These are phyloP conservation scores for Mycosarcoma mackinlayi DNA, from an alignment of 1,284 basidiomycete species.

Conservation along the genomic window DNA sequence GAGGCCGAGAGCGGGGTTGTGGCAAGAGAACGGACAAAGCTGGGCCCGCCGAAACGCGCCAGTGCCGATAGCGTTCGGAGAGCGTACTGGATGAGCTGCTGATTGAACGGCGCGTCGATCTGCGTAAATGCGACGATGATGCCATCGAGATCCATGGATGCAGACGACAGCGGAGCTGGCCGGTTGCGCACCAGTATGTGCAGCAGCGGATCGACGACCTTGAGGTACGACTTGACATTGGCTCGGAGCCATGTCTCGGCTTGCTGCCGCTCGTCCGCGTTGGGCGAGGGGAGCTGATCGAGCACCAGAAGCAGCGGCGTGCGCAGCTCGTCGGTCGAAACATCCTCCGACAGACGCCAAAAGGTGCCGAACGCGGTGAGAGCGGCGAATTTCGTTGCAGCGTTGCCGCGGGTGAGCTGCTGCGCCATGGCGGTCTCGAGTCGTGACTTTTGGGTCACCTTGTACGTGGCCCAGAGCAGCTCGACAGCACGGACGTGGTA, in stretches of 20 bases:
- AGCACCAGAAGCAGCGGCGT: conserved; percentile 86
- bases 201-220: conserved; percentile 55
- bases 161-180: background rate
- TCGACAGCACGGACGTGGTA: conserved; percentile 86
- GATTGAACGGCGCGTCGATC: conserved; percentile 82
- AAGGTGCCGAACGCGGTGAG: conserved; percentile 90
- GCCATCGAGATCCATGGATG: conserved; percentile 7
- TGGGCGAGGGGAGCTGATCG: conserved; percentile 74
- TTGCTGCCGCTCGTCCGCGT: conserved; percentile 42
- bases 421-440: conserved; percentile 45
- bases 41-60: conserved; percentile 86
- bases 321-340: conserved; percentile 31
- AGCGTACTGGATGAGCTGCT: conserved; percentile 75
- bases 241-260: conserved; percentile 58
- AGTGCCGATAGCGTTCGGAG: conserved; percentile 82
- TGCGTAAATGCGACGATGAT: conserved; percentile 44
- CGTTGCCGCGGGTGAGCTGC: conserved; percentile 23
- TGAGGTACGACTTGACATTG: conserved; percentile 53
- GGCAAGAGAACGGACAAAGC: conserved; percentile 72
- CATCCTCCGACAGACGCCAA: conserved; percentile 85
- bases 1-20: conserved; percentile 22
- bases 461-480: conserved; percentile 78
- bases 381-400: conserved; percentile 69
- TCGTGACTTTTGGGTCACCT: conserved; percentile 27
- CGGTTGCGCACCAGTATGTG: conserved; percentile 32